These are phyloP conservation scores for Fistulinella prunicolor DNA, from an alignment of 768 basidiomycete species.

Conservation along the genomic window DNA sequence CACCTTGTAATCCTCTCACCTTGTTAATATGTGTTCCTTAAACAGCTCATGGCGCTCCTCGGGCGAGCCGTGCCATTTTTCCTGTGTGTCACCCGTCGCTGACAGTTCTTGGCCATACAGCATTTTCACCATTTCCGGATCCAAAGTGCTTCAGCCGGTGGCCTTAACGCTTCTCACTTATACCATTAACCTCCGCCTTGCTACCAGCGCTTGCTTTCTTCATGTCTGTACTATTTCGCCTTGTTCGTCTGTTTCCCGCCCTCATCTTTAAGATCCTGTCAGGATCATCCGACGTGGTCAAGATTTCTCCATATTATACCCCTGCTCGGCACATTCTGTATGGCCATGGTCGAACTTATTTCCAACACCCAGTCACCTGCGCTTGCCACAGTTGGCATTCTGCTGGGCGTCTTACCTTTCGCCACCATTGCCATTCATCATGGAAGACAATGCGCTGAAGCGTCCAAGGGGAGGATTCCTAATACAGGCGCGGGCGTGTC, in stretches of 20 bases:
- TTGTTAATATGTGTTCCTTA: not conserved
- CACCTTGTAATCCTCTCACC: not conserved
- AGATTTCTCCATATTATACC: slow-evolving; percentile 12
- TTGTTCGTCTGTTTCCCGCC: not conserved
- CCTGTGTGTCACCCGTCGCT: not conserved
- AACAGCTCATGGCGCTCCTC: slow-evolving; percentile 17
- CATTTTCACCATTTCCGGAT: not conserved
- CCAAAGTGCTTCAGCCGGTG: not conserved
- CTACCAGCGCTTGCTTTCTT: slow-evolving; percentile 4
- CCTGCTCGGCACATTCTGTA: slow-evolving; percentile 8
- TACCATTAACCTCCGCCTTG: slow-evolving; percentile 16
- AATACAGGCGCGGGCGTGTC: not conserved
- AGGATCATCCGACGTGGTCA: slow-evolving; percentile 1
- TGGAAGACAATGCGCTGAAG: not conserved
- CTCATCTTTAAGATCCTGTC: not conserved
- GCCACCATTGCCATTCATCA: slow-evolving; percentile 1
- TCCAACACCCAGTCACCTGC: slow-evolving; percentile 4
- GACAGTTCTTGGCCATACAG: not conserved
- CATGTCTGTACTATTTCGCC: slow-evolving; percentile 1
- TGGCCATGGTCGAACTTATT: slow-evolving; percentile 10
- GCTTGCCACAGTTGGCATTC: slow-evolving; percentile 2
- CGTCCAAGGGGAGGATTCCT: not conserved
- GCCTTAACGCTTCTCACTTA: slow-evolving; percentile 15
- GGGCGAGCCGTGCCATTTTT: slow-evolving; percentile 12
- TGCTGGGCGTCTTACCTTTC: slow-evolving; percentile 8